phyloP scores from a whole-genome alignment of 306 rosid genomes.

The Alnus glutinosa region DNA sequence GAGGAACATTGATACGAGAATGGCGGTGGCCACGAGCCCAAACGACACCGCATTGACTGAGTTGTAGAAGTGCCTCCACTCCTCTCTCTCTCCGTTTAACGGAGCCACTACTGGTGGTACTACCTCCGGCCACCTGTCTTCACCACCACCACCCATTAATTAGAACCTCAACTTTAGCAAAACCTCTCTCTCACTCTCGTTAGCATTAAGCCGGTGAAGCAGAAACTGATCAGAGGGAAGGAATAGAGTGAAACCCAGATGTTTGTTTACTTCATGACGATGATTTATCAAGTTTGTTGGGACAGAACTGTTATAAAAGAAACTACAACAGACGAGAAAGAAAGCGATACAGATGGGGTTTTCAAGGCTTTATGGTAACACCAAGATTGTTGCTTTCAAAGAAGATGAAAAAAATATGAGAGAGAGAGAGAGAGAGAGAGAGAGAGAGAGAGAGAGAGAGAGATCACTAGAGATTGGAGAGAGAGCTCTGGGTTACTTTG shows the following conservation, averaged over 20 bases:
- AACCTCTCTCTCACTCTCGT: not conserved
- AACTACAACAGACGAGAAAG: not conserved
- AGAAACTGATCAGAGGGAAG: not conserved
- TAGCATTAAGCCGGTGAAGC: constrained; percentile 1
- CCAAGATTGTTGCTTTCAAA: not conserved
- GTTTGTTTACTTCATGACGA: not conserved
- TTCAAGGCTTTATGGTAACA: not conserved
- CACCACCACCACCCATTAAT: constrained; percentile 33
- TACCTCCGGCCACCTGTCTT: constrained; percentile 36
- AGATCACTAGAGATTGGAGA: constrained; percentile 21
- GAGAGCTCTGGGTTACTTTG: not conserved
- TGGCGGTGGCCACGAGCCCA: constrained; percentile 76
- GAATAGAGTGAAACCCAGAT: constrained; percentile 5
- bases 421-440: not conserved
- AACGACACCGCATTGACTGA: constrained; percentile 64
- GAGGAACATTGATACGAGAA: constrained; percentile 75
- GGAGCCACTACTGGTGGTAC: constrained; percentile 44
- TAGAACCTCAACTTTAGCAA: not conserved
- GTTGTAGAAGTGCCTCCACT: constrained; percentile 54
- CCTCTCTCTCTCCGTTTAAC: constrained; percentile 44
- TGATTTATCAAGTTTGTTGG: not conserved
- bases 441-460: constrained; percentile 18
- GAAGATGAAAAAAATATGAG: not conserved
- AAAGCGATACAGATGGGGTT: not conserved
- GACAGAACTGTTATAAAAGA: not conserved